phyloP scores from a whole-genome alignment of 148 eudicot genomes.

The Dianthus caryophyllus region DNA sequence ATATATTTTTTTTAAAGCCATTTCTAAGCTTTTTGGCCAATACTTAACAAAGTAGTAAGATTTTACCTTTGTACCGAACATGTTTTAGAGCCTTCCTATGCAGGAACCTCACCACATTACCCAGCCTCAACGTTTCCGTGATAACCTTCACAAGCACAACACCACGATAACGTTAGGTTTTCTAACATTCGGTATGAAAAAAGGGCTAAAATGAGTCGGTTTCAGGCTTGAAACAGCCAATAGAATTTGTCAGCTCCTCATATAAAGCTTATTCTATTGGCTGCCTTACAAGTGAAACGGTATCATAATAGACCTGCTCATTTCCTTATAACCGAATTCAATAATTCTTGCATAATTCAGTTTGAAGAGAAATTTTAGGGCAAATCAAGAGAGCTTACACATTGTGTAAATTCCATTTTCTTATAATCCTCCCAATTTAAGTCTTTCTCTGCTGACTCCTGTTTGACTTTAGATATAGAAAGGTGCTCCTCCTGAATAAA shows the following conservation, averaged over 20 bases:
- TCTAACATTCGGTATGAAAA: not conserved
- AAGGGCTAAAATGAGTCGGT: too few species aligned
- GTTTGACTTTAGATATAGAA: constrained; percentile 54
- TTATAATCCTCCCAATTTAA: constrained; percentile 94
- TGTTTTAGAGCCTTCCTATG: constrained; percentile 86
- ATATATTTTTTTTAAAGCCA: too few species aligned
- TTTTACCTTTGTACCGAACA: constrained; percentile 74
- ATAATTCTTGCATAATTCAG: not conserved
- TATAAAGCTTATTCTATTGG: too few species aligned
- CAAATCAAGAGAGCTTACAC: constrained; percentile 47
- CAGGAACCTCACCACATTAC: constrained; percentile 91
- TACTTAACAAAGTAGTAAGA: too few species aligned
- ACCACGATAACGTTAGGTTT: constrained; percentile 3
- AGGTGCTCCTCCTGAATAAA: constrained; percentile 68
- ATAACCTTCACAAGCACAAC: constrained; percentile 47
- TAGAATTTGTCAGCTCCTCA: too few species aligned
- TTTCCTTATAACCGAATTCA: not conserved
- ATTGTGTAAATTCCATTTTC: constrained; percentile 95
- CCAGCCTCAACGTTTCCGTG: constrained; percentile 82
- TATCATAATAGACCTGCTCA: too few species aligned
- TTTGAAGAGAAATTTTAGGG: not conserved
- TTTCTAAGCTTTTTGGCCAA: constrained; percentile 21
- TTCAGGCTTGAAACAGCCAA: too few species aligned
- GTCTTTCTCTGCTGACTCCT: constrained; percentile 44
- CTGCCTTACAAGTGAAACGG: too few species aligned